A percentile compares a stretch with the other conserved stretches of the same genome.
These are phyloP conservation scores for Rubus parviflorus DNA, from an alignment of 306 rosid genomes.

Conservation along the genomic window DNA sequence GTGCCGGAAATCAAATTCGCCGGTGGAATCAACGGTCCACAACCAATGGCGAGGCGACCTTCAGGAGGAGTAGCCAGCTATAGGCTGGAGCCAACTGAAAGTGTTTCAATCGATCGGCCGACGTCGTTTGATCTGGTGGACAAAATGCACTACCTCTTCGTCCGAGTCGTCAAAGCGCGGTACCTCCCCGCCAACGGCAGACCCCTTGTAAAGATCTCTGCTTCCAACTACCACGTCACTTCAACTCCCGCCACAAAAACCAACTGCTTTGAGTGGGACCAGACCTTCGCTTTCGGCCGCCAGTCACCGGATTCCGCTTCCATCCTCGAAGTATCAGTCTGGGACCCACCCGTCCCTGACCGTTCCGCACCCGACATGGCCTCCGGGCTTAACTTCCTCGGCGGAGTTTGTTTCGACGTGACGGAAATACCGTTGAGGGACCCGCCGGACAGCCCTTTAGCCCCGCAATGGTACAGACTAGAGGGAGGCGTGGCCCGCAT, in stretches of 20 bases:
- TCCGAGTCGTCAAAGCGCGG: slow-evolving; percentile 71
- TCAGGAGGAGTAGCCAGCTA: slow-evolving; percentile 26
- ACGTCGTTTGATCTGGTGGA: slow-evolving; percentile 77
- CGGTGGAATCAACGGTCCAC: slow-evolving; percentile 47
- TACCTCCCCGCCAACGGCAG: slow-evolving; percentile 49
- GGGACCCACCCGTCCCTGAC: slow-evolving; percentile 36
- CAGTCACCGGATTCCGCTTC: slow-evolving; percentile 60
- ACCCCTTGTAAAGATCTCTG: slow-evolving; percentile 56
- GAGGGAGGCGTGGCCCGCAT: slow-evolving; percentile 61
- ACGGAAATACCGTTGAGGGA: slow-evolving; percentile 73
- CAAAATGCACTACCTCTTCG: slow-evolving; percentile 87
- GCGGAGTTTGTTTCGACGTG: slow-evolving; percentile 81
- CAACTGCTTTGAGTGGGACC: slow-evolving; percentile 76
- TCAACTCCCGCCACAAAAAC: slow-evolving; percentile 62
- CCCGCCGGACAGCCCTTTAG: slow-evolving; percentile 82
- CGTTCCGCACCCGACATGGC: slow-evolving; percentile 27
- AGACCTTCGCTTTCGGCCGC: slow-evolving; percentile 81
- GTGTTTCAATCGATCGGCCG: slow-evolving; percentile 48
- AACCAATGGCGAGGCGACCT: slow-evolving; percentile 39
- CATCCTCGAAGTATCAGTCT: slow-evolving; percentile 62
- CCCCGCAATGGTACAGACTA: slow-evolving; percentile 88
- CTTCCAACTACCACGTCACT: slow-evolving; percentile 40
- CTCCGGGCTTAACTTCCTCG: slow-evolving; percentile 41
- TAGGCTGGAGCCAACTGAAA: slow-evolving; percentile 40
- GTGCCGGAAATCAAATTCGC: slow-evolving; percentile 39